phyloP scores from a whole-genome alignment of 1,284 basidiomycete genomes.

The Sporisorium graminicola region DNA sequence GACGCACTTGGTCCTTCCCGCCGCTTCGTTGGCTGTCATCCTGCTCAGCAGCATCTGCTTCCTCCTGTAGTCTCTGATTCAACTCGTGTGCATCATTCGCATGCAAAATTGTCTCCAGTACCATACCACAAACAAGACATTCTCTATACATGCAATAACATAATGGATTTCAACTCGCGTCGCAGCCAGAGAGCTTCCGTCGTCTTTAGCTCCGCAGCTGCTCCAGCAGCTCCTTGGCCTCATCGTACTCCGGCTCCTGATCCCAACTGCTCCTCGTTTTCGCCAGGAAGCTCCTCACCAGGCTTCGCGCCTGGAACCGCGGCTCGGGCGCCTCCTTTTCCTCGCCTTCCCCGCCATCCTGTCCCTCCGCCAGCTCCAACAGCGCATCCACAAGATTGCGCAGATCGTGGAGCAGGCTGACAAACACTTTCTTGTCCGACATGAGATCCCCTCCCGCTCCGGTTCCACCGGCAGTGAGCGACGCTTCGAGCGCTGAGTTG shows the following conservation, averaged over 20 bases:
- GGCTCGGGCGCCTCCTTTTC: conserved; percentile 72
- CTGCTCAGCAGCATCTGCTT: conserved; percentile 43
- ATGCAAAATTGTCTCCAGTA: background rate
- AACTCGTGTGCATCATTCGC: background rate
- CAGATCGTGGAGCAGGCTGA: conserved; percentile 50
- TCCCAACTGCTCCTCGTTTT: conserved; percentile 77
- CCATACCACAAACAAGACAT: background rate
- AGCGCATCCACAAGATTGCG: conserved; percentile 78
- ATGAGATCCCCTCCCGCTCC: conserved; percentile 12
- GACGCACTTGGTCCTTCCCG: conserved; percentile 17
- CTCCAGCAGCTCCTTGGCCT: conserved; percentile 74
- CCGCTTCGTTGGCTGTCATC: conserved; percentile 13
- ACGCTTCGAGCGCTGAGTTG: conserved; percentile 37
- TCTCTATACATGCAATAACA: conserved; percentile 1
- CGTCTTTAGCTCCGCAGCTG: conserved; percentile 29
- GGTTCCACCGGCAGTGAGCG: background rate
- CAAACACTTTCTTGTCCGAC: conserved; percentile 24
- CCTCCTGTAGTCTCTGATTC: conserved; percentile 22
- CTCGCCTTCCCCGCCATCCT: conserved; percentile 62
- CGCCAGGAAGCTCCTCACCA: conserved; percentile 89
- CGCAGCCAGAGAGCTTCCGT: too few relatives aligned
- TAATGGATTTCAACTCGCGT: background rate
- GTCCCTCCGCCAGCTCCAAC: conserved; percentile 76
- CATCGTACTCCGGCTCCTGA: conserved; percentile 85
- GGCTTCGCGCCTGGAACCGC: conserved; percentile 85